A percentile compares a stretch with the other conserved stretches of the same genome.
Evolutionary conservation across 441 rosid genomes (phyloP).

Genomic region (Theobroma grandiflorum): DNA sequence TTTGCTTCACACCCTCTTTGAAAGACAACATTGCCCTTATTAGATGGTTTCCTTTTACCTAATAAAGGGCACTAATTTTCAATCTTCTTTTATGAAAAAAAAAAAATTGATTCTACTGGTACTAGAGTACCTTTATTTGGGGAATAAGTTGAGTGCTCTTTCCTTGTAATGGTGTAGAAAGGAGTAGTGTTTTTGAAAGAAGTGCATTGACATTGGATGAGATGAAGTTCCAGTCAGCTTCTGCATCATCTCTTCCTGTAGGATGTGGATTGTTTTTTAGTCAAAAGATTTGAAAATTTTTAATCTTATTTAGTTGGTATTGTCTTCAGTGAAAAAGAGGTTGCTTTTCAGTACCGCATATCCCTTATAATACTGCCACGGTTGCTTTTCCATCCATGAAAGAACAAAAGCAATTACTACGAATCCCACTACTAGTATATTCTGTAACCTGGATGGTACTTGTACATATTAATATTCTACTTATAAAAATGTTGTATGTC

Average conservation of each 20-base stretch:
- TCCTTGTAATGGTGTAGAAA: not conserved
- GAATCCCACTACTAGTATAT: not conserved
- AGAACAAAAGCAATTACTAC: too few relatives aligned
- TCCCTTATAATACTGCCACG: not conserved
- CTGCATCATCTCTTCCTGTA: not conserved
- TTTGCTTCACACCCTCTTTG: not conserved
- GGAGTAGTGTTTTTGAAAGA: not conserved
- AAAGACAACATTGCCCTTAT: constrained; percentile 11
- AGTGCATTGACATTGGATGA: constrained; percentile 12
- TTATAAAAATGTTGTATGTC: too few relatives aligned
- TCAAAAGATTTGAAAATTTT: not conserved
- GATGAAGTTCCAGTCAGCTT: constrained; percentile 15
- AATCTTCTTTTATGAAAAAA: not conserved
- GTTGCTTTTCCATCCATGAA: not conserved
- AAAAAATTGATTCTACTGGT: not conserved
- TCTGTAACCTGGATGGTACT: not conserved
- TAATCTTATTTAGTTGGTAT: not conserved
- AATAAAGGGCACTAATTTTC: not conserved
- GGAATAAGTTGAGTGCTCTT: not conserved
- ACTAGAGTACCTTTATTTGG: not conserved
- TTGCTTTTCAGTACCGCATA: constrained; percentile 1
- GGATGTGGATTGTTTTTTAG: not conserved
- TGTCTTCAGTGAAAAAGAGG: not conserved
- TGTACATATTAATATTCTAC: not conserved
- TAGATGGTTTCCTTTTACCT: constrained; percentile 25